These are phyloP conservation scores for Talaromyces sp. DNA, from an alignment of 2,329 filamentous ascomycete species.

Conservation along the genomic window DNA sequence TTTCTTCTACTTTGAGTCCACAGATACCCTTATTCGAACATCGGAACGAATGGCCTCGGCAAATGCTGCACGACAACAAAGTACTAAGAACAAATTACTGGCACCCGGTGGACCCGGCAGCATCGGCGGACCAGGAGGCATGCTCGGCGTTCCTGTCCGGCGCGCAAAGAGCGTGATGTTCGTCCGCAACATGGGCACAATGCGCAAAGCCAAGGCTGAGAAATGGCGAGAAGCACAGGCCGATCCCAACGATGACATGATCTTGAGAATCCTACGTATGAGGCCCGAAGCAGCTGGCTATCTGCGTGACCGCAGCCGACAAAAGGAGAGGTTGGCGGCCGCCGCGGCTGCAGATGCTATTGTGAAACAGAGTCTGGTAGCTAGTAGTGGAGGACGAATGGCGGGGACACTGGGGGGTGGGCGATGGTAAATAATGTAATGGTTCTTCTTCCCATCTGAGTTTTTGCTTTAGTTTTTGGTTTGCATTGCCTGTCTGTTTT, in stretches of 20 bases:
- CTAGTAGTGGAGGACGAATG: slow-evolving; percentile 54
- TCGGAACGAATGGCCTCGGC: slow-evolving; percentile 93
- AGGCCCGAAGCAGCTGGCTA: slow-evolving; percentile 83
- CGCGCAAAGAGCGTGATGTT: slow-evolving; percentile 77
- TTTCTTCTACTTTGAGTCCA: slow-evolving; percentile 97
- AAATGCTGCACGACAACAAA: slow-evolving; percentile 73
- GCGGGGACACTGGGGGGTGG: slow-evolving; percentile 41
- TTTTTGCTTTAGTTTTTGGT: not conserved
- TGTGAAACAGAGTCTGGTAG: slow-evolving; percentile 81
- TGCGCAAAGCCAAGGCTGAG: slow-evolving; percentile 93
- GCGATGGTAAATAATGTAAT: slow-evolving; percentile 10
- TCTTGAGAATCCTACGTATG: slow-evolving; percentile 91
- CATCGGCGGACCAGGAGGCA: slow-evolving; percentile 35
- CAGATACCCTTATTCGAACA: slow-evolving; percentile 87
- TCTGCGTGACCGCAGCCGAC: slow-evolving; percentile 82
- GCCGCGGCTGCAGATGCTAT: slow-evolving; percentile 90
- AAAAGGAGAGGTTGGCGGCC: slow-evolving; percentile 89
- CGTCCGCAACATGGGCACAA: slow-evolving; percentile 88
- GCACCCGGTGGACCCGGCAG: slow-evolving; percentile 57
- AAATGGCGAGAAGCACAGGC: slow-evolving; percentile 94
- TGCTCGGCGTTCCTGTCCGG: slow-evolving; percentile 51
- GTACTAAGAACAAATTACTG: slow-evolving; percentile 64
- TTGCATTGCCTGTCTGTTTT: not conserved
- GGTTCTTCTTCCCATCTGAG: not conserved
- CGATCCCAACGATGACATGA: slow-evolving; percentile 97